phyloP scores from a whole-genome alignment of 805 yeast genomes.

The Barnettozyma vustinii region DNA sequence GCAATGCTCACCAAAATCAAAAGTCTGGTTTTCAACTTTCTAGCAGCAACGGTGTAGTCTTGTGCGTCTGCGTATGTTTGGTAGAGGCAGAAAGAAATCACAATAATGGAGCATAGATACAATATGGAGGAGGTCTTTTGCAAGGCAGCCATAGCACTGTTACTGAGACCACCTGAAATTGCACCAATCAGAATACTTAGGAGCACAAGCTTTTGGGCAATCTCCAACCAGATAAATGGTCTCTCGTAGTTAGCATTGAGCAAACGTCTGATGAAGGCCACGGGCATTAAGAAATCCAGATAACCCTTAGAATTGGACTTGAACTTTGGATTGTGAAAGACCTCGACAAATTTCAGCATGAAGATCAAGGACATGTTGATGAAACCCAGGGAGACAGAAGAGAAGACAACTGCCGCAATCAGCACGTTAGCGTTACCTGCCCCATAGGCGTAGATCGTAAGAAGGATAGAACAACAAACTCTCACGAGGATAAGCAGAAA shows the following conservation, averaged over 20 bases:
- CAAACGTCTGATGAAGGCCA: neutral
- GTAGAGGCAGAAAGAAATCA: neutral
- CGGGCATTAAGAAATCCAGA: neutral
- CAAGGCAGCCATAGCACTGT: neutral
- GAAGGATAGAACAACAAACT: neutral
- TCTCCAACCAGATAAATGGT: constrained; percentile 2
- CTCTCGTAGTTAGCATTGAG: neutral
- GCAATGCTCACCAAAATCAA: neutral
- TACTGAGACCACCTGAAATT: neutral
- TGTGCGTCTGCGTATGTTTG: neutral
- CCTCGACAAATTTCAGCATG: constrained; percentile 1
- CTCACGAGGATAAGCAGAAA: neutral
- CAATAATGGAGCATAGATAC: neutral
- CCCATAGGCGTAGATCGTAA: neutral
- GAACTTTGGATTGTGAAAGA: constrained; percentile 6
- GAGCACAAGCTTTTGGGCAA: constrained; percentile 1
- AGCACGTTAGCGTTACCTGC: neutral
- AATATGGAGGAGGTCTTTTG: constrained; percentile 2
- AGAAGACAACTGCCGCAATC: constrained; percentile 1
- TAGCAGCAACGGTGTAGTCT: neutral
- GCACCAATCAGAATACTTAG: constrained; percentile 4
- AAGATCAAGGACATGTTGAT: constrained; percentile 3
- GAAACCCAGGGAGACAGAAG: constrained; percentile 4
- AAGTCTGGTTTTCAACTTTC: neutral
- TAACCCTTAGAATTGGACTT: neutral